Evolutionary conservation across 306 rosid genomes (phyloP).

Genomic region (Dryas octopetala): DNA sequence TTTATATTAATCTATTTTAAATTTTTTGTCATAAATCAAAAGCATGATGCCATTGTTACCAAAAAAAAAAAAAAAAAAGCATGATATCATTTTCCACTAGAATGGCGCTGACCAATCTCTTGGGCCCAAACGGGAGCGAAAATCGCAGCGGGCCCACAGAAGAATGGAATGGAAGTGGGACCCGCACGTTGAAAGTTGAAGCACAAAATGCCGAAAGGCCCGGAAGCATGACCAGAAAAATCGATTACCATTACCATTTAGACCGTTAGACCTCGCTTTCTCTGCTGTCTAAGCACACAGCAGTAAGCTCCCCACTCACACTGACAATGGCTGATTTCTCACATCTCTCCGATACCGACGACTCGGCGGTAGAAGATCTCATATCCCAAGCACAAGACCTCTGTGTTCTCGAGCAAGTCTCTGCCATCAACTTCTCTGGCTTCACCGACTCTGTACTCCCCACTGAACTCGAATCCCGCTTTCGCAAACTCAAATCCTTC

Average conservation of each 20-base stretch:
- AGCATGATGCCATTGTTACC: too few species aligned
- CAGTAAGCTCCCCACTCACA: not conserved
- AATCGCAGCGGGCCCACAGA: too few species aligned
- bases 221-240: too few species aligned
- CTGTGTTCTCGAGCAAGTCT: conserved; percentile 61
- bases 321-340: conserved; percentile 51
- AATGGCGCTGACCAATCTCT: too few species aligned
- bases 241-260: not conserved
- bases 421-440: conserved; percentile 72
- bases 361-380: conserved; percentile 62
- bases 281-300: not conserved
- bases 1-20: too few species aligned
- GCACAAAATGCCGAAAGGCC: too few species aligned
- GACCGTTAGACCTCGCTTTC: not conserved
- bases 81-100: too few species aligned
- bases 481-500: conserved; percentile 72
- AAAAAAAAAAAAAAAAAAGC: too few species aligned
- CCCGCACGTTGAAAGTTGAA: too few species aligned
- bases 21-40: too few species aligned
- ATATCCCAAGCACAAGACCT: conserved; percentile 70
- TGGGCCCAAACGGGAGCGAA: too few species aligned
- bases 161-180: too few species aligned
- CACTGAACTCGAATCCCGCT: conserved; percentile 74
- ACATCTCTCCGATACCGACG: conserved; percentile 56
- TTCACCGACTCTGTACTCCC: conserved; percentile 63